A percentile compares a stretch with the other conserved stretches of the same genome.
Evolutionary conservation across 2,329 filamentous ascomycete species (phyloP).

Genomic region (Alternaria sp.): DNA sequence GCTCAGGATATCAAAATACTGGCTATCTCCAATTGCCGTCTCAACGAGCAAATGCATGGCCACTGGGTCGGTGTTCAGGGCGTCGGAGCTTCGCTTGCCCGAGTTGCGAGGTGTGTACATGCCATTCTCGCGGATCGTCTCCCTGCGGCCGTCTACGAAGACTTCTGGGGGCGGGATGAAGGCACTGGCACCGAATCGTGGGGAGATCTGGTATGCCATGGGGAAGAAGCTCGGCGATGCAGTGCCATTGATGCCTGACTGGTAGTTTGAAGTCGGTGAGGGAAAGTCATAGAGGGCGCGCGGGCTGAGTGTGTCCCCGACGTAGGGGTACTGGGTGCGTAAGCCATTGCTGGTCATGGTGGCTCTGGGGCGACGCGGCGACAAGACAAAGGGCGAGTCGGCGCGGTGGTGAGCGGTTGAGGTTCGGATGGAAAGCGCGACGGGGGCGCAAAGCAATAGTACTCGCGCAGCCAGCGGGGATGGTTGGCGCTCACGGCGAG

Average conservation of each 20-base stretch:
- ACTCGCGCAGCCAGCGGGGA: constrained; percentile 38
- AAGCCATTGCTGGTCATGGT: constrained; percentile 47
- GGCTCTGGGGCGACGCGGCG: constrained; percentile 16
- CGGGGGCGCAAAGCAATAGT: constrained; percentile 9
- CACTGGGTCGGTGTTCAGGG: constrained; percentile 65
- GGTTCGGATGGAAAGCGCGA: constrained; percentile 32
- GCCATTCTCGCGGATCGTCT: constrained; percentile 37
- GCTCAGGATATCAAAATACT: constrained; percentile 82
- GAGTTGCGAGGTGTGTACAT: constrained; percentile 41
- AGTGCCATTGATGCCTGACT: constrained; percentile 41
- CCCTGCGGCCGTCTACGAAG: constrained; percentile 44
- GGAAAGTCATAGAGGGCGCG: constrained; percentile 48
- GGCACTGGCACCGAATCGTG: constrained; percentile 47
- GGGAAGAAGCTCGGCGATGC: constrained; percentile 48
- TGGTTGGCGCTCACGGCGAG: constrained; percentile 38
- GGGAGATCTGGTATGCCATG: constrained; percentile 50
- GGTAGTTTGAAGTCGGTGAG: constrained; percentile 51
- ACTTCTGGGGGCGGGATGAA: constrained; percentile 52
- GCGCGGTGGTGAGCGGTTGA: constrained; percentile 31
- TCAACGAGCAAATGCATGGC: constrained; percentile 92
- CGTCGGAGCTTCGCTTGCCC: constrained; percentile 42
- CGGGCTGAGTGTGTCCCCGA: constrained; percentile 42
- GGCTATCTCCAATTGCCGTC: constrained; percentile 90
- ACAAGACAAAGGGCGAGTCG: neutral
- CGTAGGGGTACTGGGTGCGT: constrained; percentile 48